Evolutionary conservation across 202 grass and related monocot genomes (phyloP), one percentile per base, ranked within the genome.

Genomic region (Panicum hallii): DNA sequence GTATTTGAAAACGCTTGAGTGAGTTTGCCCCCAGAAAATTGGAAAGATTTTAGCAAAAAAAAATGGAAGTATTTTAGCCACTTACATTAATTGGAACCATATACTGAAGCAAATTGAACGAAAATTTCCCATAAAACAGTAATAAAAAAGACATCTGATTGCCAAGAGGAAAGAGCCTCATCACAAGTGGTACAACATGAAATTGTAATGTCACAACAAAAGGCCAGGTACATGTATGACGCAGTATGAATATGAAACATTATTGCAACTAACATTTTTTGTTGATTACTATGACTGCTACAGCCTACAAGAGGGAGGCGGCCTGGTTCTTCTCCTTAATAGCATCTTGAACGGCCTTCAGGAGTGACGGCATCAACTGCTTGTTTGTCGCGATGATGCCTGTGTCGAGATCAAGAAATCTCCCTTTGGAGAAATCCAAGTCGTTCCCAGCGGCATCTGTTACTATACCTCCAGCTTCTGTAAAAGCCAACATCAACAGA

Each of bases 391-490:
- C 91, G 5, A 99, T 91, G 58, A 99, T 99, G 77, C 97, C 97
- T 14, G 91, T 92, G 84, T 99, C 88, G 15, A 94, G 91, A 83
- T 99, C 93, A 34, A 99, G 93, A 86, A 82, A 91, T 64, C 91
- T 89, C 45, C 97, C 97, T 77, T 91, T 92, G 34, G 97, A 99
- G 72, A 99, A 99, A 87, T 99, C 97, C 65, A 99, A 86, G 72
- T 88, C 52, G 44, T 92, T 96, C 85, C 97, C 97, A 20, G 89
- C 89, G 6, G 97, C 97, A 90, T 99, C 97, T 81, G 90, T 90
- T 74, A 94, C 93, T 67, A 94, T 23, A 82, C 97, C 97, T 88
- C 93, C 97, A 86, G 97, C 93, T 89, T 99, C 97, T 99, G 84
- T 23, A 67, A 58, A 46, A 89, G 85, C 82, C 30, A 85, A 16